Evolutionary conservation across 164 flowering plant species (phyloP), one percentile per base, ranked within the genome.

Genomic region (Malania oleifera): DNA sequence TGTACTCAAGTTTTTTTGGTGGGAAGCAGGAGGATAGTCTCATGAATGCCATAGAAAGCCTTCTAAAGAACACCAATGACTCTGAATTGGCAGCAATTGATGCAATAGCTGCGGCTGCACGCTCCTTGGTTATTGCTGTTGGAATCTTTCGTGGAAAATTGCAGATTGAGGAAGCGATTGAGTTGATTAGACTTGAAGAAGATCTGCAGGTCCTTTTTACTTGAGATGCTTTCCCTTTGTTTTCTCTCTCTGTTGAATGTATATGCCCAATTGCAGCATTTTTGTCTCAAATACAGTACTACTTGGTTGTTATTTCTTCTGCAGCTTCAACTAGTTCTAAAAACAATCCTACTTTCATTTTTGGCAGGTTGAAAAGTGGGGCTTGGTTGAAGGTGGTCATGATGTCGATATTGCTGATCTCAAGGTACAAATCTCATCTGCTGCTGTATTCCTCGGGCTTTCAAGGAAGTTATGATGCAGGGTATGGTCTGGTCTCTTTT

Each of bases 341-440:
- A 11, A 5, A 19, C 52, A 17, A 37, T 12, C 40, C 23, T 50
- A 12, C 15, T 46, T 37, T 19, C 54, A 14, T 50, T 65, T 35
- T 17, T 23, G 62, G 62, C 76, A 91, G 95, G 87, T 93, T 56
- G 91, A 85, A 54, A 75, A 68, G 53, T 93, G 99, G 98, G 97
- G 99, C 18, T 70, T 93, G 38, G 99, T 93, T 51, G 98, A 93
- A 76, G 97, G 98, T 23, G 99, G 99, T n/a, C 97, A 93, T 66
- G 97, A 93, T 66, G 49, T 93, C 49, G 98, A 93, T 72, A 67
- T 88, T 68, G 99, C 97, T 27, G 96, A 90, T 79, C 86, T 93
- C 15, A 86, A 49, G 74, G 97, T 86, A 15, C 97, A 90, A 61
- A 77, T 93, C 26, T 72, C 99, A 61, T 83, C 95, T 15, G 86